Percentiles rank a stretch among this genome's conserved stretches.
Evolutionary conservation across 495 filamentous ascomycete genomes (phyloP).

Genomic region (Platismatia glauca): DNA sequence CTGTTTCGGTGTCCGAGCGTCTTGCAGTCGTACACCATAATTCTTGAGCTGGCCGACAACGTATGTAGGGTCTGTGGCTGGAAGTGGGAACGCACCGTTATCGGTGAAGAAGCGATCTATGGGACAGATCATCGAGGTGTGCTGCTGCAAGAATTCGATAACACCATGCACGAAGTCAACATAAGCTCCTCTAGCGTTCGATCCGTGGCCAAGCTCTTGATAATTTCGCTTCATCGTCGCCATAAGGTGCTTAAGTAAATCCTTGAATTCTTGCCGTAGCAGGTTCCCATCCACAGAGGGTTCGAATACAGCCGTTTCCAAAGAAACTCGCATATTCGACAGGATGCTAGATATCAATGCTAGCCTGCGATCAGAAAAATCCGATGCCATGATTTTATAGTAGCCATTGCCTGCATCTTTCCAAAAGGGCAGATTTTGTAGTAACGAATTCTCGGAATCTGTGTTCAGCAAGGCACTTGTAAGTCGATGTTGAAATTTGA

Average conservation of each 20-base stretch:
- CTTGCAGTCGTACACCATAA: conserved; percentile 51
- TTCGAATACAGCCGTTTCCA: conserved; percentile 33
- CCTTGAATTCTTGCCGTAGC: conserved; percentile 45
- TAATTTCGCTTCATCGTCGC: conserved; percentile 61
- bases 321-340: conserved; percentile 54
- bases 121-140: conserved; percentile 51
- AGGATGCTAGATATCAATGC: conserved; percentile 53
- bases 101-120: conserved; percentile 64
- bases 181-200: conserved; percentile 44
- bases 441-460: conserved; percentile 38
- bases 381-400: conserved; percentile 44
- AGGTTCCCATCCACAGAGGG: conserved; percentile 26
- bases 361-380: conserved; percentile 49
- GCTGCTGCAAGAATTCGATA: conserved; percentile 55
- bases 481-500: conserved; percentile 60
- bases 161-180: conserved; percentile 58
- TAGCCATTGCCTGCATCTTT: conserved; percentile 30
- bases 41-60: conserved; percentile 57
- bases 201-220: conserved; percentile 44
- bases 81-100: conserved; percentile 54
- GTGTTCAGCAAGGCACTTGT: conserved; percentile 48
- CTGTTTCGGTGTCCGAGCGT: conserved; percentile 44
- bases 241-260: conserved; percentile 51
- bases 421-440: conserved; percentile 57
- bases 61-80: conserved; percentile 56